Percentiles rank a stretch among this genome's conserved stretches.
Evolutionary conservation across 177 flowering plant species (phyloP).

Genomic region (Telopea speciosissima): DNA sequence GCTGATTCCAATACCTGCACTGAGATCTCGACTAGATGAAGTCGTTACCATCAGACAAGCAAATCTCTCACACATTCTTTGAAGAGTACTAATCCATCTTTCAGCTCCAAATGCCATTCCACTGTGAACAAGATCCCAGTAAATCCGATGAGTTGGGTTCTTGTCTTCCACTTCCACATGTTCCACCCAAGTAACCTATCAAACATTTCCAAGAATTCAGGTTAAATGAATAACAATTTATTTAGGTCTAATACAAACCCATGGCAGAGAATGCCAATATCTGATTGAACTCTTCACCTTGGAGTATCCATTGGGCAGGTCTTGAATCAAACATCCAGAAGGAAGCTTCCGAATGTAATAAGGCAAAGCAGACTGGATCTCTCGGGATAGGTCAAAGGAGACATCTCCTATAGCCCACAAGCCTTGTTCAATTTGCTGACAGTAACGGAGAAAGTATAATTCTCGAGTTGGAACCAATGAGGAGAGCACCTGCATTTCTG

Average conservation of each 20-base stretch:
- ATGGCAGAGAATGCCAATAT: not conserved
- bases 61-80: slow-evolving; percentile 69
- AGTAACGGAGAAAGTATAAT: slow-evolving; percentile 64
- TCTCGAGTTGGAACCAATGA: slow-evolving; percentile 62
- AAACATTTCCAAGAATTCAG: slow-evolving; percentile 6
- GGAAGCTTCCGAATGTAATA: slow-evolving; percentile 49
- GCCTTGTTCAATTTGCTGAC: slow-evolving; percentile 76
- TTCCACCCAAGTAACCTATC: slow-evolving; percentile 84
- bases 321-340: slow-evolving; percentile 86
- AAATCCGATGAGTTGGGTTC: slow-evolving; percentile 43
- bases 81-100: slow-evolving; percentile 70
- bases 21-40: slow-evolving; percentile 49
- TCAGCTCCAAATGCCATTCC: slow-evolving; percentile 88
- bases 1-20: slow-evolving; percentile 49
- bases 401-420: slow-evolving; percentile 74
- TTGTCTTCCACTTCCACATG: slow-evolving; percentile 75
- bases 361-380: slow-evolving; percentile 36
- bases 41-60: slow-evolving; percentile 53
- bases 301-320: slow-evolving; percentile 77
- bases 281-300: slow-evolving; percentile 37
- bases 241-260: not conserved
- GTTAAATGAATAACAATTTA: not conserved
- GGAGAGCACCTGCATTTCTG: slow-evolving; percentile 65
- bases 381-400: slow-evolving; percentile 48
- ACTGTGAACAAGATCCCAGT: slow-evolving; percentile 48